These are phyloP conservation scores for Neofusicoccum cordaticola DNA, from an alignment of 2,329 filamentous ascomycete genomes.

Conservation along the genomic window DNA sequence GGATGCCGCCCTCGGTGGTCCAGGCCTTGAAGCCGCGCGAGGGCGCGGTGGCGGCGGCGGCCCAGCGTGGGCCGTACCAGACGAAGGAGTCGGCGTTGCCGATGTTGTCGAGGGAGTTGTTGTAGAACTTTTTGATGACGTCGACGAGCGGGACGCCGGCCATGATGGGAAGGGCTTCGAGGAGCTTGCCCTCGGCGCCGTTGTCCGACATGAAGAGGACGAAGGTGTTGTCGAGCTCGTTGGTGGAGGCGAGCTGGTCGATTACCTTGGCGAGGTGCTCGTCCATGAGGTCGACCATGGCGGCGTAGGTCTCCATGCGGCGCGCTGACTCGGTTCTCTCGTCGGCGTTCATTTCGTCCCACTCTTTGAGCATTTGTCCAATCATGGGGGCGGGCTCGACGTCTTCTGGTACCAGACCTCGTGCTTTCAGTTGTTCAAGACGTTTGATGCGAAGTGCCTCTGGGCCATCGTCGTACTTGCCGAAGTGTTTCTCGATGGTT, in stretches of 20 bases:
- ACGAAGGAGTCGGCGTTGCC: slow-evolving; percentile 10
- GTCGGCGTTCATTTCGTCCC: neutral
- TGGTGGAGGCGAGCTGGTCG: neutral
- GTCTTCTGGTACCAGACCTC: slow-evolving; percentile 8
- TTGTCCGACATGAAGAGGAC: slow-evolving; percentile 17
- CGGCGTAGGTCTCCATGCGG: slow-evolving; percentile 14
- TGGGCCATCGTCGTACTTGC: slow-evolving; percentile 12
- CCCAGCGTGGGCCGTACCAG: slow-evolving; percentile 17
- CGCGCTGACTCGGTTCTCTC: slow-evolving; percentile 10
- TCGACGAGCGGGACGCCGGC: slow-evolving; percentile 11
- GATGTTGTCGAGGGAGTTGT: slow-evolving; percentile 16
- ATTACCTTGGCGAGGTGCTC: neutral
- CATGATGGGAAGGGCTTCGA: slow-evolving; percentile 14
- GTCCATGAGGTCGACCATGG: slow-evolving; percentile 17
- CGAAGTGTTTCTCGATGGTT: neutral
- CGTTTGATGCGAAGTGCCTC: neutral
- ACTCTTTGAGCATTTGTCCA: neutral
- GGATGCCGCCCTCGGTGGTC: slow-evolving; percentile 13
- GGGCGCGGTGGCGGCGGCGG: slow-evolving; percentile 9
- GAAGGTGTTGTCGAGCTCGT: slow-evolving; percentile 18
- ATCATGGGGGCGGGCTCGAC: slow-evolving; percentile 7
- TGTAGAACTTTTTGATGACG: slow-evolving; percentile 6
- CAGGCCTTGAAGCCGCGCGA: slow-evolving; percentile 15
- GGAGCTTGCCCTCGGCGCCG: slow-evolving; percentile 15
- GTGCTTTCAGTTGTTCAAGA: neutral